Base-by-base conservation (phyloP, 441 rosid species). In the Arabidopsis lyrata region DNA sequence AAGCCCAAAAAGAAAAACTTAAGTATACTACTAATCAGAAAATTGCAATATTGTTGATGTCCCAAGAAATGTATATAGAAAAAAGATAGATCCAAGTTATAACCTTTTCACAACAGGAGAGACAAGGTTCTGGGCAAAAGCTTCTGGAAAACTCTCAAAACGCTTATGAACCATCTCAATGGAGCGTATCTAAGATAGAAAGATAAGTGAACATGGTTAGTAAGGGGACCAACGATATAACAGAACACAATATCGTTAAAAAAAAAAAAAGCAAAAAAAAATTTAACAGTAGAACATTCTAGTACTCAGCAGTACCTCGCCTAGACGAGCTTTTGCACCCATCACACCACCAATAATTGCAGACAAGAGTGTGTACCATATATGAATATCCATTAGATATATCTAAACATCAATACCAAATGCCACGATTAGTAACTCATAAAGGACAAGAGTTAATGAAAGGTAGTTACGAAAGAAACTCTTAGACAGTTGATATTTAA, bases 131-230 rank as follows among this genome's bases (percentile, higher is more conserved):
- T 87, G 75, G 66, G 84, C 84, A 85, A 96, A 96, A 62, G 95
- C 99, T 83, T 86, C 88, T 14, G 99, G 99, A 67, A 96, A 96
- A 83, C 93, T 89, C 91, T 96, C 97, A 81, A 93, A 96, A 74
- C 99, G 98, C 82, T 89, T 96, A 77, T 93, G 97, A 74, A 96
- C 81, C 99, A 96, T 96, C 78, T 96, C 99, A 42, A 91, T 87
- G 45, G 97, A 80, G 32, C 98, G 96, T 80, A 96, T 96, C 99
- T 96, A 81, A 61, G 70, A 77, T 35, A 59, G 64, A 56, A 32
- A 79, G 20, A 72, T 41, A 38, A 57, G 0, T 49, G 29, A 58
- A 59, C 34, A 69, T 36, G 64, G 16, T 55, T 52, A 57, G 68
- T 63, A 63, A 60, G 45, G 49, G 39, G 20, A 35, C 63, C 16